Percentiles rank a stretch among this genome's conserved stretches.
These are phyloP conservation scores for apple (Malus domestica) DNA, from an alignment of 306 rosid species.

Conservation along the genomic window DNA sequence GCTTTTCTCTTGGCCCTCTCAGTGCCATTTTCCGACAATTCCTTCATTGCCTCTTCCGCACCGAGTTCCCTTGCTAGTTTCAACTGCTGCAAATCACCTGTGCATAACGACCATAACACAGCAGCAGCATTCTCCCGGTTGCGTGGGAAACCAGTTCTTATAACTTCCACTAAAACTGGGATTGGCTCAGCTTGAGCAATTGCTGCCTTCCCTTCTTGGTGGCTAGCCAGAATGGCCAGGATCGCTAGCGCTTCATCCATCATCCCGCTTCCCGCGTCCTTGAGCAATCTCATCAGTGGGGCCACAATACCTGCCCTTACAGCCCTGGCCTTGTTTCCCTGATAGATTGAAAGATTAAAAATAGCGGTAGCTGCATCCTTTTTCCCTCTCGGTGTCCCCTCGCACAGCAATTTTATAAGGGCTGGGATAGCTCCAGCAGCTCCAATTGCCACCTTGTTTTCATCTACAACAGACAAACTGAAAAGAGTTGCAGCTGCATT, in stretches of 20 bases:
- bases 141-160: slow-evolving; percentile 87
- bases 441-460: slow-evolving; percentile 86
- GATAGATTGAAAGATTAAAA: slow-evolving; percentile 85
- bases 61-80: slow-evolving; percentile 72
- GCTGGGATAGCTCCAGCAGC: slow-evolving; percentile 99
- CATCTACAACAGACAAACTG: slow-evolving; percentile 83
- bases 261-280: slow-evolving; percentile 94
- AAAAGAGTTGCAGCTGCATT: slow-evolving; percentile 98
- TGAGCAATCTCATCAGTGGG: slow-evolving; percentile 67
- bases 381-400: slow-evolving; percentile 96
- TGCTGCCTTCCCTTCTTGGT: slow-evolving; percentile 73
- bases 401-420: slow-evolving; percentile 72
- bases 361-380: slow-evolving; percentile 99
- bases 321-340: slow-evolving; percentile 96
- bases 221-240: slow-evolving; percentile 82
- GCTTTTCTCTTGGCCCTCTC: slow-evolving; percentile 98
- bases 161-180: slow-evolving; percentile 64
- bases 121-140: slow-evolving; percentile 91
- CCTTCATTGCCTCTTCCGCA: slow-evolving; percentile 69
- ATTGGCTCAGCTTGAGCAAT: slow-evolving; percentile 68
- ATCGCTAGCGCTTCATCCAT: slow-evolving; percentile 94
- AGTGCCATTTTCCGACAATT: slow-evolving; percentile 83
- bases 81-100: slow-evolving; percentile 54
- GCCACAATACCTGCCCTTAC: slow-evolving; percentile 80
- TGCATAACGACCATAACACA: slow-evolving; percentile 81